Evolutionary conservation across 2,329 filamentous ascomycete genomes (phyloP), one percentile per base, ranked within the genome.

Genomic region (Sporothrix humicola): DNA sequence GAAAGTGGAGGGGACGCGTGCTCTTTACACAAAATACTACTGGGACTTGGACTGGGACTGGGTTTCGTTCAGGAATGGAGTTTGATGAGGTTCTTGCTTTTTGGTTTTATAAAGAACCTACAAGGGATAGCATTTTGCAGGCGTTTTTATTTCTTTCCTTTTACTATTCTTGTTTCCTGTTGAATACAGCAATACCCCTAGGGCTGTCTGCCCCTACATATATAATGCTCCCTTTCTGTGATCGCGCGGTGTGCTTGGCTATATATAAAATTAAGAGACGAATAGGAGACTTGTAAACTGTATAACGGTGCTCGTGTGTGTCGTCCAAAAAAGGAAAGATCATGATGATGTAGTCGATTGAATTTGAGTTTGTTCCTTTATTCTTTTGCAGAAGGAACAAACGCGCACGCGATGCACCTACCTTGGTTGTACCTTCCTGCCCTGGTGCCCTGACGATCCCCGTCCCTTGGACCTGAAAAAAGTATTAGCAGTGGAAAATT

Each of bases 31-130:
- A 10, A 26, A 56, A n/a, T 23, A 56, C 13, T n/a, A 59, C 56
- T 37, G 37, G 6, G 9, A 42, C 20, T 50, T 20, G 44, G 12
- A 15, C 44, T 26, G 46, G 48, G 46, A 26, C 2, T 46, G 17
- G 31, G 31, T 61, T 71, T 61, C 8, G 44, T 20, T 20, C 42
- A 71, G 73, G 74, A 72, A 79, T 82, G 79, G 81, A 73, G 78
- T 76, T 74, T 70, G 73, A 75, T 73, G 71, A 72, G 72, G 76
- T 17, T 74, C 6, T 58, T 26, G 17, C 52, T n/a, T 20, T 37
- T 8, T 23, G 63, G 48, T 54, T 52, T 15, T 52, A 37, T 54
- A 58, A 17, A 46, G 37, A 58, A 58, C 68, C 37, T 8, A 70
- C 2, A 42, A 70, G 58, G 37, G 52, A 71, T 65, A 72, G 46